Evolutionary conservation across 768 basidiomycete species (phyloP).

Genomic region (Pholiota conissans): DNA sequence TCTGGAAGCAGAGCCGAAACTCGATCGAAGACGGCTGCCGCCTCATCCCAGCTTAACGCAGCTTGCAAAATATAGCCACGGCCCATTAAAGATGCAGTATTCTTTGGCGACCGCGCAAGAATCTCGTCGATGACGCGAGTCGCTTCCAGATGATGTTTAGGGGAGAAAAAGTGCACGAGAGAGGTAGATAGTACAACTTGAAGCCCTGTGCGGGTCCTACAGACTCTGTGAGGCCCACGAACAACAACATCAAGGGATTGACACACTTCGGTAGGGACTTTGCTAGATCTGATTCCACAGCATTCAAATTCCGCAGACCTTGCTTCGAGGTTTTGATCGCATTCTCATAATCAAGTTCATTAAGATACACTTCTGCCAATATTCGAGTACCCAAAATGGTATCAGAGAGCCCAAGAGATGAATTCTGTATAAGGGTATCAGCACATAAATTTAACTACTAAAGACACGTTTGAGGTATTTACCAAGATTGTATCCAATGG

Average conservation of each 20-base stretch:
- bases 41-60: conserved; percentile 66
- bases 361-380: conserved; percentile 61
- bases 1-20: conserved; percentile 51
- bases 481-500: conserved; percentile 66
- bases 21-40: conserved; percentile 58
- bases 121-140: conserved; percentile 72
- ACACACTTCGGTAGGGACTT: conserved; percentile 50
- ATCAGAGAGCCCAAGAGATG: conserved; percentile 46
- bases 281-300: conserved; percentile 58
- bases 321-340: conserved; percentile 71
- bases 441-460: conserved; percentile 9
- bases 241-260: neutral
- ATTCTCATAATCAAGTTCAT: conserved; percentile 73
- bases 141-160: conserved; percentile 86
- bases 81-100: conserved; percentile 68
- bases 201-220: conserved; percentile 65
- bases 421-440: conserved; percentile 42
- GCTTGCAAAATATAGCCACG: conserved; percentile 73
- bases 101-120: conserved; percentile 59
- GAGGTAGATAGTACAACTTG: conserved; percentile 72
- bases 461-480: neutral
- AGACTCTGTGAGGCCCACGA: neutral
- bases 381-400: conserved; percentile 71
- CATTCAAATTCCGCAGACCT: conserved; percentile 58
- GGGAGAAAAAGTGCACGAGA: conserved; percentile 83